Percentiles rank a stretch among this genome's conserved stretches.
Evolutionary conservation across 2,329 filamentous ascomycete genomes (phyloP).

Genomic region (Neocucurbitaria cava): DNA sequence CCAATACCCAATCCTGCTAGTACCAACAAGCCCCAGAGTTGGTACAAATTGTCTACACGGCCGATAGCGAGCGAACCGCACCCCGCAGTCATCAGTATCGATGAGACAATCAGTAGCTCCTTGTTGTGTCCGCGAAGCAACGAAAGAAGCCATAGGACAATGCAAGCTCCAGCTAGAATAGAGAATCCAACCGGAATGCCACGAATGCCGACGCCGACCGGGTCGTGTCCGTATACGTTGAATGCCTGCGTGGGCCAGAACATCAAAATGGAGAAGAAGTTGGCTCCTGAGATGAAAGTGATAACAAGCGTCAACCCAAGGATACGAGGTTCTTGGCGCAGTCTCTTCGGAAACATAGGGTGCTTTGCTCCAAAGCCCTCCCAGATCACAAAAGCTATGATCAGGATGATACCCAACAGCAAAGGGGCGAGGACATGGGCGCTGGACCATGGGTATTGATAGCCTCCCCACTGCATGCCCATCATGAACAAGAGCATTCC

Average conservation of each 20-base stretch:
- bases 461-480: conserved; percentile 57
- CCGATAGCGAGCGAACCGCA: conserved; percentile 63
- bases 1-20: conserved; percentile 70
- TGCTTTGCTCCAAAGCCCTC: conserved; percentile 38
- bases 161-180: conserved; percentile 67
- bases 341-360: conserved; percentile 53
- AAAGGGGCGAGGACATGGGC: conserved; percentile 63
- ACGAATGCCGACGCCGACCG: conserved; percentile 68
- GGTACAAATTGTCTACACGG: conserved; percentile 59
- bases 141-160: conserved; percentile 65
- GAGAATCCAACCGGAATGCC: conserved; percentile 69
- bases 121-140: conserved; percentile 66
- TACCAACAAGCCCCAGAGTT: conserved; percentile 64
- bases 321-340: conserved; percentile 36
- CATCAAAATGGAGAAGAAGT: conserved; percentile 43
- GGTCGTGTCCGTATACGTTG: conserved; percentile 59
- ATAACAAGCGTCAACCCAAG: conserved; percentile 38
- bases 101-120: conserved; percentile 65
- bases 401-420: conserved; percentile 56
- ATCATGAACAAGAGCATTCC: conserved; percentile 41
- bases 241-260: conserved; percentile 44
- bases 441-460: conserved; percentile 62
- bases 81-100: conserved; percentile 71
- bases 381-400: conserved; percentile 60
- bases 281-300: conserved; percentile 42